A percentile compares a stretch with the other conserved stretches of the same genome.
These are phyloP conservation scores for Seiridium unicorne DNA, from an alignment of 2,329 filamentous ascomycete genomes.

Conservation along the genomic window DNA sequence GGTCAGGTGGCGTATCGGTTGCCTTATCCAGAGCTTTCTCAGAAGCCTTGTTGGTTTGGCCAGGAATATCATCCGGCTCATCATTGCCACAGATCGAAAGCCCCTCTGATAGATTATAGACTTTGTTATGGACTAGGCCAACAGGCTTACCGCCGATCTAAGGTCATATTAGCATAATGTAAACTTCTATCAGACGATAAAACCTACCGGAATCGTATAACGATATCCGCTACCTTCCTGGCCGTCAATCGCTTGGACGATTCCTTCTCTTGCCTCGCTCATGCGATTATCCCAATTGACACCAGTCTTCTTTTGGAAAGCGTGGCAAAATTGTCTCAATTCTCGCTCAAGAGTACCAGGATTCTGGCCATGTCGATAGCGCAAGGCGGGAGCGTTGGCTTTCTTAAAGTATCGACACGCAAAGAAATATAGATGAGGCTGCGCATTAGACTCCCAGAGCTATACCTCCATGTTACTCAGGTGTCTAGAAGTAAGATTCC, in stretches of 20 bases:
- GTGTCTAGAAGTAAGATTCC: not conserved
- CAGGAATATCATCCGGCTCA: not conserved
- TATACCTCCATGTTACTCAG: conserved; percentile 27
- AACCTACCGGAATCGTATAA: conserved; percentile 29
- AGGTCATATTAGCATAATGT: not conserved
- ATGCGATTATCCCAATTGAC: conserved; percentile 59
- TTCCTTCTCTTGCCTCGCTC: conserved; percentile 20
- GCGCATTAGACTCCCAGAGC: conserved; percentile 65
- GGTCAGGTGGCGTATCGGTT: no score
- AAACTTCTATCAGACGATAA: not conserved
- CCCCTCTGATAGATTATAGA: not conserved
- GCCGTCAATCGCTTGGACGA: not conserved
- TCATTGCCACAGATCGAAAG: not conserved
- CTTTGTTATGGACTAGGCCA: conserved; percentile 18
- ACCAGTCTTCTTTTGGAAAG: conserved; percentile 58
- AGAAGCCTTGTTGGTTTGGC: not conserved
- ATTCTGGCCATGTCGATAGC: conserved; percentile 36
- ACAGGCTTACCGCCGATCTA: conserved; percentile 24
- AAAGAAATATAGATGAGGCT: conserved; percentile 60
- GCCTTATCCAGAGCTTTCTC: no score
- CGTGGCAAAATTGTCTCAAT: conserved; percentile 49
- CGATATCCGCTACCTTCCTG: conserved; percentile 10
- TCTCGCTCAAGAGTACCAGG: conserved; percentile 40
- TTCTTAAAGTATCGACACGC: conserved; percentile 50
- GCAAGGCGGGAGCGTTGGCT: conserved; percentile 29